A percentile compares a stretch with the other conserved stretches of the same genome.
Evolutionary conservation across 805 yeast species (phyloP).

Genomic region (Hanseniaspora occidentalis): DNA sequence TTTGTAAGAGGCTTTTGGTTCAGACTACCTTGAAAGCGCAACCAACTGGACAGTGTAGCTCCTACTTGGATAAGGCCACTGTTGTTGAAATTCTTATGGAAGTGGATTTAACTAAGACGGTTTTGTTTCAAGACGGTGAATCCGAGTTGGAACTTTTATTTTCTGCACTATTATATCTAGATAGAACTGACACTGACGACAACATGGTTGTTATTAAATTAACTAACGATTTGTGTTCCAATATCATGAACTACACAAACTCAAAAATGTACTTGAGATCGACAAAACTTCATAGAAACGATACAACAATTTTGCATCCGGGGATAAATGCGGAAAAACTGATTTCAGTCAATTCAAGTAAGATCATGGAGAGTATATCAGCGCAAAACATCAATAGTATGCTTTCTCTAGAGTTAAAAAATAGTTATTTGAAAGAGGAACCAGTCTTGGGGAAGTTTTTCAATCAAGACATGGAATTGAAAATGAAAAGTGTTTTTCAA

Average conservation of each 20-base stretch:
- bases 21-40: slow-evolving; percentile 7
- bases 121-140: slow-evolving; percentile 1
- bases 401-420: neutral
- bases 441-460: neutral
- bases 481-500: neutral
- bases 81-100: slow-evolving; percentile 18
- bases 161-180: neutral
- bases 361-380: neutral
- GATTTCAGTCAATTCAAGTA: neutral
- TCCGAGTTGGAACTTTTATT: neutral
- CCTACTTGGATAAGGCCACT: slow-evolving; percentile 10
- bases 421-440: neutral
- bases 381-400: neutral
- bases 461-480: neutral
- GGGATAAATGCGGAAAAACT: neutral
- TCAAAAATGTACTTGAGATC: neutral
- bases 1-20: slow-evolving; percentile 13
- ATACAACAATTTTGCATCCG: neutral
- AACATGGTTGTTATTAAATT: neutral
- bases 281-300: neutral
- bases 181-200: neutral
- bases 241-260: neutral
- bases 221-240: neutral
- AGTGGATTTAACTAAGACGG: neutral
- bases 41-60: neutral